A percentile compares a stretch with the other conserved stretches of the same genome.
Conservation (phyloP, 139 green algal genomes). For the Desmodesmus armatus region DNA sequence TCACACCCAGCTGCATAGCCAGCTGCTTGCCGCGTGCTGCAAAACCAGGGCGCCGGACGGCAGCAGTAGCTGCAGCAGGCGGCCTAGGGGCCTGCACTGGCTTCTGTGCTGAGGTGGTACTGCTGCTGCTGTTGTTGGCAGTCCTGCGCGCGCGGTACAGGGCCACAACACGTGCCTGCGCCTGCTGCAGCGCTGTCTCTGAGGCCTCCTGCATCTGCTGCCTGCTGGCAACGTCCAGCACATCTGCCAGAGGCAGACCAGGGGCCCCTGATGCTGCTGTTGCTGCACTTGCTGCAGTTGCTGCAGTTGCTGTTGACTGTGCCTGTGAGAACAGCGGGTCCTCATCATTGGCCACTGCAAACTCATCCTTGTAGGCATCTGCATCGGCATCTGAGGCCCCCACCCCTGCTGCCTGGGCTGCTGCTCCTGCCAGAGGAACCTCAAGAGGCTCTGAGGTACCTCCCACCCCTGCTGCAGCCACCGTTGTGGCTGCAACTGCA, state of each 20-base stretch:
- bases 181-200: constrained; percentile 10
- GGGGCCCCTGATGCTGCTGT: background rate
- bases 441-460: background rate
- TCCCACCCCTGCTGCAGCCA: background rate
- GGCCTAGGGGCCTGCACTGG: background rate
- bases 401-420: background rate
- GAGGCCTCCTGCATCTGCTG: constrained; percentile 23
- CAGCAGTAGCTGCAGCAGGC: background rate
- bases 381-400: constrained; percentile 5
- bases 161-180: background rate
- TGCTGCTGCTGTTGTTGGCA: background rate
- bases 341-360: background rate
- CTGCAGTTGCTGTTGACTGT: background rate
- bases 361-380: constrained; percentile 43
- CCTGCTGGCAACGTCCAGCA: background rate
- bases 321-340: background rate
- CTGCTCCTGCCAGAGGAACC: background rate
- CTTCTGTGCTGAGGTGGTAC: background rate
- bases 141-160: background rate
- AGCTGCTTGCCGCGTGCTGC: too few relatives aligned
- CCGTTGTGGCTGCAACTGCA: background rate
- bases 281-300: background rate
- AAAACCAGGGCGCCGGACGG: too few relatives aligned
- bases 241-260: constrained; percentile 2
- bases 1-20: constrained; percentile 7